Evolutionary conservation across 306 rosid genomes (phyloP), one percentile per base, ranked within the genome.

Genomic region (Carpinus viminea): DNA sequence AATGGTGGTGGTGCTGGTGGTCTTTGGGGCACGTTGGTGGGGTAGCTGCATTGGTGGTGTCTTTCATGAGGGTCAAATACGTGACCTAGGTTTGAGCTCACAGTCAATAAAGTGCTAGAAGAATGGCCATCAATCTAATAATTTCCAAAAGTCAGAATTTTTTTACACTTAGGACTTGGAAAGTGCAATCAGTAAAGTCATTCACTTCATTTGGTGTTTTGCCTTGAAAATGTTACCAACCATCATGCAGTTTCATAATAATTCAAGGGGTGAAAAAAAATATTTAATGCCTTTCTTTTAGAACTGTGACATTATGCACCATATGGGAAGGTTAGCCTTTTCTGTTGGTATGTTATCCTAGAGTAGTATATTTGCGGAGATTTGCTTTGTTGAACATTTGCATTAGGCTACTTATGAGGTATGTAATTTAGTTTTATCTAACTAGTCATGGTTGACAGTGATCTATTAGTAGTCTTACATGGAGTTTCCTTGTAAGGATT

Each of bases 21-120:
- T 88, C 80, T 80, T 92, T 78, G 90, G 95, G 93, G 88, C 92
- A 74, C 74, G 38, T 84, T 87, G 90, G 94, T 92, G 95, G 92
- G 86, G 80, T 83, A 90, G 96, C 87, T 72, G 70, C 86, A 79
- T 50, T 81, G 82, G 91, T 86, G 87, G 90, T 83, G 77, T 84
- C 80, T 79, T 75, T 85, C 86, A 82, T 76, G 77, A 84, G 83
- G 83, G 88, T 89, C 87, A n/a, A 83, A 82, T 89, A 76, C 80
- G 78, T 65, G 79, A 82, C 88, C 91, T 74, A 84, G 89, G 88
- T 81, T 83, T 89, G 86, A 84, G 87, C 82, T 79, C 85, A 81
- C 78, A 75, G 72, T 79, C 54, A 79, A 80, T 65, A 66, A 66
- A 83, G 78, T 48, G 82, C 81, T 70, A 13, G 56, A 76, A 74